These are phyloP conservation scores for Aureobasidium leucospermi DNA, from an alignment of 2,329 filamentous ascomycete species.

Conservation along the genomic window DNA sequence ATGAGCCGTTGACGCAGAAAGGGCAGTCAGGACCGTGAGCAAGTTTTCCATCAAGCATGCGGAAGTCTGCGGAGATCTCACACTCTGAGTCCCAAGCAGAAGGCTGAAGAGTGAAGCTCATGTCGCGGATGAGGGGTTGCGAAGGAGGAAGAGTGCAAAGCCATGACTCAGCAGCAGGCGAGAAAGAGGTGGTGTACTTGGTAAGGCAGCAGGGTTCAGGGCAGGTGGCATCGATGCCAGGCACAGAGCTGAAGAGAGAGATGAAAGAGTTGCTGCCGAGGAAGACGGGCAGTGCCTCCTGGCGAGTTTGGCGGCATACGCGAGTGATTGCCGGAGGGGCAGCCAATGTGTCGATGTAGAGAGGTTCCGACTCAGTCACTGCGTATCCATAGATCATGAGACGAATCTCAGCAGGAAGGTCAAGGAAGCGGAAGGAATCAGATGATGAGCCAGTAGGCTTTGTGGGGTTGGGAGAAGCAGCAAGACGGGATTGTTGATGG, in stretches of 20 bases:
- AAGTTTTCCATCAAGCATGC: conserved; percentile 8
- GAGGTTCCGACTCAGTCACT: not conserved
- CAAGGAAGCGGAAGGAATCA: conserved; percentile 7
- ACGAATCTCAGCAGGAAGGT: conserved; percentile 17
- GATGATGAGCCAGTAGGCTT: not conserved
- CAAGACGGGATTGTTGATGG: conserved; percentile 1
- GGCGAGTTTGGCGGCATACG: conserved; percentile 15
- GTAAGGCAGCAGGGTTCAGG: conserved; percentile 10
- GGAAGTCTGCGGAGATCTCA: conserved; percentile 7
- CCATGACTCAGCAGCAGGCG: conserved; percentile 6
- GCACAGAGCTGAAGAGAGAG: conserved; percentile 10
- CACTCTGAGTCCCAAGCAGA: conserved; percentile 5
- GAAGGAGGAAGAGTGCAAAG: not conserved
- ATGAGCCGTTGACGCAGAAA: conserved; percentile 6
- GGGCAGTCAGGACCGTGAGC: conserved; percentile 10
- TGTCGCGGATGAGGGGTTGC: conserved; percentile 11
- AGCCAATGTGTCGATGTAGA: conserved; percentile 11
- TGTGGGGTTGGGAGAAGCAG: not conserved
- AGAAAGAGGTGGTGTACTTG: conserved; percentile 11
- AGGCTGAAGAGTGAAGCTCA: conserved; percentile 12
- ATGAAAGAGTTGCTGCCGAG: conserved; percentile 13
- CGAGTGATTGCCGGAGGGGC: conserved; percentile 9
- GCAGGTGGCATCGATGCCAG: conserved; percentile 2
- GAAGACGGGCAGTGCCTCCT: conserved; percentile 17
- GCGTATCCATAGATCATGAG: conserved; percentile 15